Percentiles rank a stretch among this genome's conserved stretches.
Conservation (phyloP, 176 grass and related monocot genomes). For the Echinochloa phyllopogon region DNA sequence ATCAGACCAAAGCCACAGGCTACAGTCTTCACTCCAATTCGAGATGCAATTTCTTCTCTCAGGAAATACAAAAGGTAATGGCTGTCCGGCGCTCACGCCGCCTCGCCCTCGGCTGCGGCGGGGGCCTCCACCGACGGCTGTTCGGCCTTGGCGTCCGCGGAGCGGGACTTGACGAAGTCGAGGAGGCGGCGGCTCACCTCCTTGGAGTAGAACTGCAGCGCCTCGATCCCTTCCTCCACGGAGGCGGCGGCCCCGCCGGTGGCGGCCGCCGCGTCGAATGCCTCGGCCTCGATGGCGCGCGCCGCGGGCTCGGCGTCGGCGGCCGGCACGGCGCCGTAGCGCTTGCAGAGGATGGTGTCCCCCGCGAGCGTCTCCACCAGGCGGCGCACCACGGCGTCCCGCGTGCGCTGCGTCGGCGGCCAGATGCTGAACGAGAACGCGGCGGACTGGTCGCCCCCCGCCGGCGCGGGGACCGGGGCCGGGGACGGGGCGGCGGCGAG, state of each 20-base stretch:
- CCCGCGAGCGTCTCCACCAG: slow-evolving; percentile 73
- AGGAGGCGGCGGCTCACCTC: slow-evolving; percentile 80
- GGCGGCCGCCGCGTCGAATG: slow-evolving; percentile 56
- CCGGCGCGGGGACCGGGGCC: slow-evolving; percentile 13
- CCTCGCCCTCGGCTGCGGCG: neutral
- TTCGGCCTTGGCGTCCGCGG: slow-evolving; percentile 35
- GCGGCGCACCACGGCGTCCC: slow-evolving; percentile 77
- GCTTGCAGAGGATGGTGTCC: slow-evolving; percentile 73
- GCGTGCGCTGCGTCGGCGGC: slow-evolving; percentile 89
- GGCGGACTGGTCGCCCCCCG: neutral
- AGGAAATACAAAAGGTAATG: neutral
- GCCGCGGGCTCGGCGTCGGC: slow-evolving; percentile 64
- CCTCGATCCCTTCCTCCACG: slow-evolving; percentile 75
- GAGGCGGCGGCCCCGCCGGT: slow-evolving; percentile 47
- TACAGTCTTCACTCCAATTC: neutral
- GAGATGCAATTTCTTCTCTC: slow-evolving; percentile 7
- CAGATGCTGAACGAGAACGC: slow-evolving; percentile 87
- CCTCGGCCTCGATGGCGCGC: slow-evolving; percentile 75
- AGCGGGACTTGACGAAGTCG: slow-evolving; percentile 62
- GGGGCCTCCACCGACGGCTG: slow-evolving; percentile 20
- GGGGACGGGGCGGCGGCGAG: slow-evolving; percentile 18
- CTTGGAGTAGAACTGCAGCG: slow-evolving; percentile 88
- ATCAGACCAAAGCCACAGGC: neutral
- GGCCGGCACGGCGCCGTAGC: slow-evolving; percentile 68
- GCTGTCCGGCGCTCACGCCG: slow-evolving; percentile 18